phyloP scores from a whole-genome alignment of 2,329 filamentous ascomycete species.

The Polytolypa hystricis region DNA sequence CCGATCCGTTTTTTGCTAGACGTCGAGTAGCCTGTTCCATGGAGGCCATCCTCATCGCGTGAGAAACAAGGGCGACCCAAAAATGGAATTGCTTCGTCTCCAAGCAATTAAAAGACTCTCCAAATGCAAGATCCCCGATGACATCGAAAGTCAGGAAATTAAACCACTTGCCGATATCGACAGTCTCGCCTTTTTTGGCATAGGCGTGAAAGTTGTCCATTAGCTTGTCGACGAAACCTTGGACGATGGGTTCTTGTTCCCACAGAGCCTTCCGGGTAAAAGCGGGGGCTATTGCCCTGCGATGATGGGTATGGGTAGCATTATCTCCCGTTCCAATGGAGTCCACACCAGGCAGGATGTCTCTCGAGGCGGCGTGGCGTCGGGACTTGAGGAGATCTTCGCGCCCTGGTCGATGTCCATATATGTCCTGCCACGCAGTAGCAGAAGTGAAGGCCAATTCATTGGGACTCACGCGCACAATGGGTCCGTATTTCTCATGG shows the following conservation, averaged over 20 bases:
- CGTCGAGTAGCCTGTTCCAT: conserved; percentile 7
- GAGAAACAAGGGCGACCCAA: conserved; percentile 30
- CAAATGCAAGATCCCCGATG: conserved; percentile 29
- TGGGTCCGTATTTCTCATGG: conserved; percentile 22
- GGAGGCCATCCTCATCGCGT: conserved; percentile 14
- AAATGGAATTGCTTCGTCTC: conserved; percentile 26
- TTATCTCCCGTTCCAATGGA: neutral
- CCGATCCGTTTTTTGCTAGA: neutral
- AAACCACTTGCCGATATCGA: conserved; percentile 24
- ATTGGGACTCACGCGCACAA: conserved; percentile 25
- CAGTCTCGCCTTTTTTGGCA: neutral
- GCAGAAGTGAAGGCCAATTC: conserved; percentile 21
- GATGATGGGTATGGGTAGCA: neutral
- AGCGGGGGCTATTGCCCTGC: conserved; percentile 16
- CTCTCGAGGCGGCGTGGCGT: neutral
- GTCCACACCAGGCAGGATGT: neutral
- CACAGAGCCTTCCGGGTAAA: conserved; percentile 21
- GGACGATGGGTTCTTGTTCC: conserved; percentile 20
- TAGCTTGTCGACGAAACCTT: conserved; percentile 18
- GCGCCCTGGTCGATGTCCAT: conserved; percentile 11
- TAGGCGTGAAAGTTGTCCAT: neutral
- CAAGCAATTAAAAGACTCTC: conserved; percentile 30
- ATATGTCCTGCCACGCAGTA: conserved; percentile 19
- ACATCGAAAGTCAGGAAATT: conserved; percentile 30
- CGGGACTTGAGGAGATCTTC: neutral